phyloP scores from a whole-genome alignment of 2,329 filamentous ascomycete species.

The Pseudogymnoascus sp. region DNA sequence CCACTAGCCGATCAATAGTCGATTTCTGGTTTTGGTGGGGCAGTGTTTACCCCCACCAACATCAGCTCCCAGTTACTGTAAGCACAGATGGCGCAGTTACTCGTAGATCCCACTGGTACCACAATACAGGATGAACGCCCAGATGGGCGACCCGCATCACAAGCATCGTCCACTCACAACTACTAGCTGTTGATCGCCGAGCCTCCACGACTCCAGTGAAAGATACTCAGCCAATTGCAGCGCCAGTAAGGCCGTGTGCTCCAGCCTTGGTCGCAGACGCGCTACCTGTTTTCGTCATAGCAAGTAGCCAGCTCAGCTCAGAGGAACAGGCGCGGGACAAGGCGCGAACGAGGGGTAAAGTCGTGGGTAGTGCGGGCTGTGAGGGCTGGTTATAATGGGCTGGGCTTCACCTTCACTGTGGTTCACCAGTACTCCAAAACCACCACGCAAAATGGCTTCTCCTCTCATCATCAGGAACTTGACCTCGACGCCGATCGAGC shows the following conservation, averaged over 20 bases:
- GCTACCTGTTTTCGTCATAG: background rate
- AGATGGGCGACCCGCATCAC: background rate
- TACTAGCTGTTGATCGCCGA: background rate
- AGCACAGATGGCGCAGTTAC: background rate
- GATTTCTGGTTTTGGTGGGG: background rate
- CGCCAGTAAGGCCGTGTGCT: background rate
- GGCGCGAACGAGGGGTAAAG: conserved; percentile 3
- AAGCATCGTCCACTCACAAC: background rate
- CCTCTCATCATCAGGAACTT: conserved; percentile 75
- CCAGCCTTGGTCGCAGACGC: background rate
- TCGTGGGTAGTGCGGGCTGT: background rate
- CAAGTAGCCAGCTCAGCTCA: background rate
- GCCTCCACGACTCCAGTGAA: background rate
- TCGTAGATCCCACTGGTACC: background rate
- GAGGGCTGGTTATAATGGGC: background rate
- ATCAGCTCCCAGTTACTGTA: background rate
- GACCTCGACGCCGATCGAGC: conserved; percentile 62
- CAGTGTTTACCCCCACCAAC: conserved; percentile 5
- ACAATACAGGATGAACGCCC: background rate
- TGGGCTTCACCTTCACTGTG: background rate
- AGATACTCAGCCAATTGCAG: background rate
- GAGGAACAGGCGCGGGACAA: background rate
- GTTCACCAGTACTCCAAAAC: background rate
- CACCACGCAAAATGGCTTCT: conserved; percentile 10
- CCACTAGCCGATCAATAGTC: background rate